Evolutionary conservation across 305 asterid species (phyloP).

Genomic region (Fraxinus albicans): DNA sequence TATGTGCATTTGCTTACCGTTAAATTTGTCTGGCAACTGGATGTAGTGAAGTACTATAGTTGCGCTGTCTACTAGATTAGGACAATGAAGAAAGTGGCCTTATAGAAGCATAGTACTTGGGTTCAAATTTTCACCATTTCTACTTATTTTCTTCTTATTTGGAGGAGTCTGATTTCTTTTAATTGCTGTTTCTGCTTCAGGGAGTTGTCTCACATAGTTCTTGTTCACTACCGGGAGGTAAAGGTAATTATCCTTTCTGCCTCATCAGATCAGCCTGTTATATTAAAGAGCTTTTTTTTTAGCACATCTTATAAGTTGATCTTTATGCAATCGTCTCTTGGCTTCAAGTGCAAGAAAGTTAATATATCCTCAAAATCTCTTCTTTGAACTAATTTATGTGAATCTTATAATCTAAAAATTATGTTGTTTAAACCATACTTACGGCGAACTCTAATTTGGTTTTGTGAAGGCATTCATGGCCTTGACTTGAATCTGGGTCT

Average conservation of each 20-base stretch:
- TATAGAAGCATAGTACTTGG: neutral
- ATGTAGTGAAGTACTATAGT: neutral
- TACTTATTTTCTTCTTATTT: slow-evolving; percentile 8
- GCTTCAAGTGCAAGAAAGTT: slow-evolving; percentile 13
- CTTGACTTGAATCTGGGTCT: neutral
- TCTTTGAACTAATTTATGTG: slow-evolving; percentile 7
- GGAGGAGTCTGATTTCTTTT: slow-evolving; percentile 22
- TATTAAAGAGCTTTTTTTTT: neutral
- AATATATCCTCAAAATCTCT: slow-evolving; percentile 11
- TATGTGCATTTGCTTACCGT: neutral
- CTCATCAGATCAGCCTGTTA: slow-evolving; percentile 9
- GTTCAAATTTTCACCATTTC: neutral
- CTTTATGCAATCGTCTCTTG: slow-evolving; percentile 10
- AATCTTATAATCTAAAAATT: slow-evolving; percentile 1
- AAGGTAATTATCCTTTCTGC: slow-evolving; percentile 53
- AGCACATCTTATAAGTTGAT: slow-evolving; percentile 1
- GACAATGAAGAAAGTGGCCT: neutral
- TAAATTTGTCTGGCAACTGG: neutral
- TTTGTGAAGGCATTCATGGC: slow-evolving; percentile 17
- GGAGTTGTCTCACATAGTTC: slow-evolving; percentile 86
- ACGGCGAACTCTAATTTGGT: slow-evolving; percentile 14
- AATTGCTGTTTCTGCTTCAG: slow-evolving; percentile 49
- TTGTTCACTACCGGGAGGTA: slow-evolving; percentile 95
- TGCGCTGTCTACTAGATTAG: neutral
- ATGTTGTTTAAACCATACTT: slow-evolving; percentile 3